These are phyloP conservation scores for Beauveria pseudobassiana DNA, from an alignment of 2,329 filamentous ascomycete species.

Conservation along the genomic window DNA sequence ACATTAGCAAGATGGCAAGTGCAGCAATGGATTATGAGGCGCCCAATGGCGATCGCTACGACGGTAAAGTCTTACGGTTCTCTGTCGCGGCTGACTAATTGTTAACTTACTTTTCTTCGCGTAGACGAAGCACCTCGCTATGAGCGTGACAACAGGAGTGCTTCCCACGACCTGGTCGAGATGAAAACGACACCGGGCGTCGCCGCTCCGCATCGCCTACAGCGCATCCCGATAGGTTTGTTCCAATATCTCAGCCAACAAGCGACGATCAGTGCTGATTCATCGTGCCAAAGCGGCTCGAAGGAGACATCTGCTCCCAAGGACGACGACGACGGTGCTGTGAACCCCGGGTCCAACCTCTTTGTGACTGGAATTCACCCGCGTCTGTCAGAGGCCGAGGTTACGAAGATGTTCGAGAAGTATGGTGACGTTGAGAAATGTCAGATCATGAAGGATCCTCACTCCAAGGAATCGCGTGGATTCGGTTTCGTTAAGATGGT, in stretches of 20 bases:
- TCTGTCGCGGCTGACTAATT: neutral
- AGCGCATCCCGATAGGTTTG: conserved; percentile 36
- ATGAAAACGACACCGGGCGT: conserved; percentile 51
- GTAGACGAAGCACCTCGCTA: conserved; percentile 58
- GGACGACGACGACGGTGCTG: conserved; percentile 67
- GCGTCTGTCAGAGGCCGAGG: conserved; percentile 79
- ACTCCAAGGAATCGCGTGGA: conserved; percentile 96
- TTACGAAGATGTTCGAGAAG: conserved; percentile 94
- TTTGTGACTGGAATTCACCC: conserved; percentile 98
- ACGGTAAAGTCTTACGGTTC: conserved; percentile 40
- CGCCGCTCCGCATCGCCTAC: conserved; percentile 57
- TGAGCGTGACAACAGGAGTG: conserved; percentile 59
- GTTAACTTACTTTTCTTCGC: conserved; percentile 4
- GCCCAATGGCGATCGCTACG: conserved; percentile 58
- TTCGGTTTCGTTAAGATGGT: conserved; percentile 99
- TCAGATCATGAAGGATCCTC: conserved; percentile 98
- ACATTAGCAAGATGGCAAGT: conserved; percentile 45
- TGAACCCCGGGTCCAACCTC: conserved; percentile 94
- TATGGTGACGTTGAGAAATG: conserved; percentile 98
- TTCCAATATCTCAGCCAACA: neutral
- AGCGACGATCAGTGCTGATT: neutral
- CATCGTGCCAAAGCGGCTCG: conserved; percentile 28
- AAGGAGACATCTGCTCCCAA: conserved; percentile 46
- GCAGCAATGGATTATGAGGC: conserved; percentile 65
- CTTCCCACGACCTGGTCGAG: conserved; percentile 55